phyloP scores from a whole-genome alignment of 768 basidiomycete genomes.

The Lanmaoa rubissima region DNA sequence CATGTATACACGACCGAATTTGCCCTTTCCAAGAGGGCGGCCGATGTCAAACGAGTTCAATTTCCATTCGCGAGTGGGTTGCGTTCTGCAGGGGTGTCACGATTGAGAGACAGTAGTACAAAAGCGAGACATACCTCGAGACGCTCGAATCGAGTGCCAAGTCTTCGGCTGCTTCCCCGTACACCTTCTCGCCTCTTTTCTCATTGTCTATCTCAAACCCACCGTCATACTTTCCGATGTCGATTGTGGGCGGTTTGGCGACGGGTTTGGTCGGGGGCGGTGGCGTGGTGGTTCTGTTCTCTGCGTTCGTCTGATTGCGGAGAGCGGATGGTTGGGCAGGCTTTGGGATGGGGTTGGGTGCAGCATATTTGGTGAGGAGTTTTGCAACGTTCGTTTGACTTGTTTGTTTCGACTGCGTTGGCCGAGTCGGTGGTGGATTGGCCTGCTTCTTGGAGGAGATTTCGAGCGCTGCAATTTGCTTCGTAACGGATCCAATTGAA shows the following conservation, averaged over 20 bases:
- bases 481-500: constrained; percentile 52
- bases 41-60: constrained; percentile 91
- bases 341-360: constrained; percentile 49
- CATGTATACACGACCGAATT: constrained; percentile 99
- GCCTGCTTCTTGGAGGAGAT: constrained; percentile 52
- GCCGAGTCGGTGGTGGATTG: constrained; percentile 27
- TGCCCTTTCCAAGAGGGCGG: constrained; percentile 95
- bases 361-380: constrained; percentile 70
- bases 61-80: constrained; percentile 82
- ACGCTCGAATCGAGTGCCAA: constrained; percentile 84
- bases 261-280: constrained; percentile 20
- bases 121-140: constrained; percentile 48
- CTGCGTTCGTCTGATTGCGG: constrained; percentile 37
- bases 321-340: constrained; percentile 40
- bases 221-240: constrained; percentile 94
- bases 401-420: constrained; percentile 49
- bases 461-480: constrained; percentile 69
- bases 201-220: constrained; percentile 90
- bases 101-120: not conserved
- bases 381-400: constrained; percentile 65
- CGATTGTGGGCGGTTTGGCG: constrained; percentile 39
- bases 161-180: constrained; percentile 75
- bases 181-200: constrained; percentile 69
- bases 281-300: constrained; percentile 29
- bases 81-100: constrained; percentile 41